A percentile compares a stretch with the other conserved stretches of the same genome.
Conservation (phyloP, 2,329 filamentous ascomycete species). For the Sordariomycetes sp. region DNA sequence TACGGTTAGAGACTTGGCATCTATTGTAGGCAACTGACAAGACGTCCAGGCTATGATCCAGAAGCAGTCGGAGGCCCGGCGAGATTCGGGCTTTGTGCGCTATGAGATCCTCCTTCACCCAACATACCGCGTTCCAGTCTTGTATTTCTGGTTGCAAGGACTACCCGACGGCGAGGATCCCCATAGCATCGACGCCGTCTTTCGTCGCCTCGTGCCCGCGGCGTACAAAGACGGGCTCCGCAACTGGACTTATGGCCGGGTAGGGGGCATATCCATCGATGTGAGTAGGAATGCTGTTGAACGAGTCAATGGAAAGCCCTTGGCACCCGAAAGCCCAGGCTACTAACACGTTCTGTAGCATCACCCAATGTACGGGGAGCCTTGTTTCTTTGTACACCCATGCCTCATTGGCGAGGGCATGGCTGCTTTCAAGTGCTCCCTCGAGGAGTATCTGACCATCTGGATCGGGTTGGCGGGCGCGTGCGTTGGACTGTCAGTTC, state of each 20-base stretch:
- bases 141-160: constrained; percentile 64
- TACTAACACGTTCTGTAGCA: constrained; percentile 47
- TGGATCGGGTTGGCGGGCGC: constrained; percentile 86
- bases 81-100: constrained; percentile 40
- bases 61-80: constrained; percentile 14
- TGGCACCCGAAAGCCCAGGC: constrained; percentile 19
- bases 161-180: constrained; percentile 45
- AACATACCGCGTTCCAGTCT: constrained; percentile 64
- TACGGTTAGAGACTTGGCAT: constrained; percentile 17
- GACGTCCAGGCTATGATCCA: constrained; percentile 30
- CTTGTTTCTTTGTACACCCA: constrained; percentile 86
- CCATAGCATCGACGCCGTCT: constrained; percentile 59
- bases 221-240: constrained; percentile 54
- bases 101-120: constrained; percentile 71
- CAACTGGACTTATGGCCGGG: constrained; percentile 47
- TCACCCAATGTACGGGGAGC: constrained; percentile 71
- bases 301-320: constrained; percentile 15
- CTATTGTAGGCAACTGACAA: constrained; percentile 10
- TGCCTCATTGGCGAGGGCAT: constrained; percentile 82
- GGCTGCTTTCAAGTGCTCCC: constrained; percentile 50
- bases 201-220: constrained; percentile 59
- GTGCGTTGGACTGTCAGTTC: constrained; percentile 70
- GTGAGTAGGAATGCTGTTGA: constrained; percentile 40
- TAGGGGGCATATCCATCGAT: constrained; percentile 68
- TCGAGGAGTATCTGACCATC: constrained; percentile 67